phyloP scores from a whole-genome alignment of 129 eudicot species.

The Scalesia atractyloides region DNA sequence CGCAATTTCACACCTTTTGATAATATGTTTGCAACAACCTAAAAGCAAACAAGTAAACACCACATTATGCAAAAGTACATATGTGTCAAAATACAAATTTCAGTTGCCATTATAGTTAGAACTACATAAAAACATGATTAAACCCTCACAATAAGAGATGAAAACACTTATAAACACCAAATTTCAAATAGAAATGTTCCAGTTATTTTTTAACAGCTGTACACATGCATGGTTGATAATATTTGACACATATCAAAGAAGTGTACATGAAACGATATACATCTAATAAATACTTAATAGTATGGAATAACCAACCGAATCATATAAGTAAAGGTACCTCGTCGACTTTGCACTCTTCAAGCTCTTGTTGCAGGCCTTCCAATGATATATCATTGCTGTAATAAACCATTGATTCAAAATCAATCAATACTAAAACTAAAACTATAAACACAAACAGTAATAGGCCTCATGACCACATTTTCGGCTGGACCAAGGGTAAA shows the following conservation, averaged over 20 bases:
- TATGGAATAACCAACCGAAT: conserved; percentile 12
- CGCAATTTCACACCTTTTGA: conserved; percentile 88
- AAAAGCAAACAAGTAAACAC: conserved; percentile 20
- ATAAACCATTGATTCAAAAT: conserved; percentile 21
- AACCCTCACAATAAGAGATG: conserved; percentile 8
- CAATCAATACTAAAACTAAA: conserved; percentile 8
- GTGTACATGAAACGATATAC: not conserved
- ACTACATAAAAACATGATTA: conserved; percentile 5
- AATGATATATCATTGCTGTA: conserved; percentile 86
- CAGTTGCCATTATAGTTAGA: not conserved
- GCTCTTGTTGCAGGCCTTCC: conserved; percentile 93
- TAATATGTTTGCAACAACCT: conserved; percentile 93
- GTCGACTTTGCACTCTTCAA: conserved; percentile 80
- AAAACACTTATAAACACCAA: conserved; percentile 14
- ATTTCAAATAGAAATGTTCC: conserved; percentile 1
- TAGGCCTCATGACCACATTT: not conserved
- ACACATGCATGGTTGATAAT: not conserved
- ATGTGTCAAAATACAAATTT: not conserved
- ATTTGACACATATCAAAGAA: not conserved
- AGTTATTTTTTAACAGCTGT: conserved; percentile 1
- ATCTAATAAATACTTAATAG: not conserved
- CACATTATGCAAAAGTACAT: conserved; percentile 18
- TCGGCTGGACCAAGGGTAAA: not conserved
- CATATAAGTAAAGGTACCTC: conserved; percentile 49
- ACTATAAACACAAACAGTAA: not conserved